These are phyloP conservation scores for Solanum phureja DNA, from an alignment of 257 asterid species.

Conservation along the genomic window DNA sequence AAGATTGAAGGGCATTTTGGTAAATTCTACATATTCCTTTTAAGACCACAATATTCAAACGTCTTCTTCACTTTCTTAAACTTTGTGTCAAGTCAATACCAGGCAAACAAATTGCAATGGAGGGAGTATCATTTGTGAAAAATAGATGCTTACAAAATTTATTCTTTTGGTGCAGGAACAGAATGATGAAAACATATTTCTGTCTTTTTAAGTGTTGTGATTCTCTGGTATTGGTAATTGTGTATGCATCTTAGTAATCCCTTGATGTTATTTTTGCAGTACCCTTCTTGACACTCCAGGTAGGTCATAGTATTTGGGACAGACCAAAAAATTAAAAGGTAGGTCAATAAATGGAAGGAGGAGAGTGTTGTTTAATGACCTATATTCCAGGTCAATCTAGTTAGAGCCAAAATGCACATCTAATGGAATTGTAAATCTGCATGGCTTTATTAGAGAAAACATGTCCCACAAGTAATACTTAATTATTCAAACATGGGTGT, in stretches of 20 bases:
- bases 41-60: not conserved
- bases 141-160: not conserved
- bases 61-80: no score
- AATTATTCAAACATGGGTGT: not conserved
- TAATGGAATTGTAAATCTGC: not conserved
- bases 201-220: not conserved
- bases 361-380: not conserved
- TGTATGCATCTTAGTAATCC: not conserved
- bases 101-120: not conserved
- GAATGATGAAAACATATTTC: not conserved
- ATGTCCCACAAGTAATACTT: not conserved
- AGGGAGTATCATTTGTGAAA: not conserved
- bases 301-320: not conserved
- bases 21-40: not conserved
- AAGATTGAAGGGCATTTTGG: not conserved
- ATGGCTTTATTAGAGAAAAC: not conserved
- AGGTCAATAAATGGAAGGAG: not conserved
- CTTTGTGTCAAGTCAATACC: not conserved
- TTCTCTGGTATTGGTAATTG: not conserved
- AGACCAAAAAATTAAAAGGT: not conserved
- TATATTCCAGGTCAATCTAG: not conserved
- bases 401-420: not conserved
- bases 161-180: not conserved
- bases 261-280: not conserved
- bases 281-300: not conserved